These are phyloP conservation scores for Hypoxylon sp. DNA, from an alignment of 2,329 filamentous ascomycete species.

Conservation along the genomic window DNA sequence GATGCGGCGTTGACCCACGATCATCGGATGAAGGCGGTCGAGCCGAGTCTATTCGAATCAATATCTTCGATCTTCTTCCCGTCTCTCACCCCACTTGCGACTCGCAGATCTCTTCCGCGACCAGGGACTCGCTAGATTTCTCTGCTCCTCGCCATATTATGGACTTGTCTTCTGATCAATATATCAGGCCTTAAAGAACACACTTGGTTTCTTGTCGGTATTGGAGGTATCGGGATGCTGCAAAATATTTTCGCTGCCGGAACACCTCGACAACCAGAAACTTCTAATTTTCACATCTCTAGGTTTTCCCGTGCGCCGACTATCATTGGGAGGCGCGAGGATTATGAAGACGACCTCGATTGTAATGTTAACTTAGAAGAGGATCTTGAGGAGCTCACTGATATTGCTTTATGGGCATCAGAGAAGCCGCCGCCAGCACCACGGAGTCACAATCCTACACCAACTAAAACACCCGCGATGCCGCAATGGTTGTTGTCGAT, in stretches of 20 bases:
- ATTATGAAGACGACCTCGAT: neutral
- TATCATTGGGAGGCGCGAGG: conserved; percentile 6
- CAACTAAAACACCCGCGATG: neutral
- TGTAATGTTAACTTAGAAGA: neutral
- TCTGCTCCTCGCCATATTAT: neutral
- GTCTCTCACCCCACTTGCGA: neutral
- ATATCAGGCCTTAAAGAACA: neutral
- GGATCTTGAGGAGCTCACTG: neutral
- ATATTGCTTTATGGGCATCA: neutral
- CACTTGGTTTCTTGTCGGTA: conserved; percentile 34
- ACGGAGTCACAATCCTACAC: neutral
- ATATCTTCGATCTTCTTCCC: neutral
- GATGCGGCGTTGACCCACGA: neutral
- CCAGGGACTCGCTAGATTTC: conserved; percentile 1
- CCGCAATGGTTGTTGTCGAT: neutral
- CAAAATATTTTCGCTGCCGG: conserved; percentile 38
- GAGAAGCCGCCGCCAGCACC: neutral
- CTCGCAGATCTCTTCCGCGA: conserved; percentile 2
- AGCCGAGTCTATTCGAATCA: neutral
- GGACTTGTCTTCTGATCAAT: neutral
- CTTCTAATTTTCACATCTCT: neutral
- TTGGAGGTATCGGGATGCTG: conserved; percentile 40
- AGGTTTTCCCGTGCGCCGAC: conserved; percentile 4
- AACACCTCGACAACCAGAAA: conserved; percentile 17
- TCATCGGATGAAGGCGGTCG: neutral